Base-by-base conservation (phyloP, 805 yeast genomes). In the Saccharomycopsis fermentans region DNA sequence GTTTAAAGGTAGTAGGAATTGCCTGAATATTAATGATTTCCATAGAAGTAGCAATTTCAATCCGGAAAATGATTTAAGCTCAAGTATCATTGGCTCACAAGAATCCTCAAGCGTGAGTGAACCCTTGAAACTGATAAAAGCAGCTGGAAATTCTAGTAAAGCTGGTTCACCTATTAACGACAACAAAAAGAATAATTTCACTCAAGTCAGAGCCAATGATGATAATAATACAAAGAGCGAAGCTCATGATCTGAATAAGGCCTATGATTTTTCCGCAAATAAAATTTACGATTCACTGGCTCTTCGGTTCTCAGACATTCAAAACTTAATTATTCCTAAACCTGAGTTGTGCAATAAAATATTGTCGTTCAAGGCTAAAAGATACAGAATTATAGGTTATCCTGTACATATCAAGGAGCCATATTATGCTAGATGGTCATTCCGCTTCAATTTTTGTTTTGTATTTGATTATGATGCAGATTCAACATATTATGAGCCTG, bases 321-420 rank as follows among this genome's bases (percentile, higher is more conserved):
- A 89, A 68, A 92, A 90, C 74, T 94, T 88, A 69, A 81, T 94
- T 52, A 92, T 94, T 29, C 99, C 99, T 1, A 94, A 94, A 67
- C 91, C 96, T 0, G 89, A 86, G 53, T 75, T 94, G 26, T 94
- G 98, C 70, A 89, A 92, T 69, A 78, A 86, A 60, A 76, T 92
- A 43, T 78, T 95, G 24, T 81, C 94, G 1, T 76, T 90, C 65
- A 83, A 87, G 63, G 81, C 84, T 63, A 84, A 82, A 36, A 78
- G 81, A 52, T 87, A 81, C 68, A 74, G 89, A 59, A 81, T 95
- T 1, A 79, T 88, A 19, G 96, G 97, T 14, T 90, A 82, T 67
- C 99, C 99, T 0, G 96, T 92, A 0, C 84, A 86, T 61, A 83
- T 94, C 8, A 81, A 81, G 58, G 86, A 85, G 27, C 69, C 83